Conservation (phyloP, 2,329 filamentous ascomycete genomes). For the Cadophora luteo-olivacea region DNA sequence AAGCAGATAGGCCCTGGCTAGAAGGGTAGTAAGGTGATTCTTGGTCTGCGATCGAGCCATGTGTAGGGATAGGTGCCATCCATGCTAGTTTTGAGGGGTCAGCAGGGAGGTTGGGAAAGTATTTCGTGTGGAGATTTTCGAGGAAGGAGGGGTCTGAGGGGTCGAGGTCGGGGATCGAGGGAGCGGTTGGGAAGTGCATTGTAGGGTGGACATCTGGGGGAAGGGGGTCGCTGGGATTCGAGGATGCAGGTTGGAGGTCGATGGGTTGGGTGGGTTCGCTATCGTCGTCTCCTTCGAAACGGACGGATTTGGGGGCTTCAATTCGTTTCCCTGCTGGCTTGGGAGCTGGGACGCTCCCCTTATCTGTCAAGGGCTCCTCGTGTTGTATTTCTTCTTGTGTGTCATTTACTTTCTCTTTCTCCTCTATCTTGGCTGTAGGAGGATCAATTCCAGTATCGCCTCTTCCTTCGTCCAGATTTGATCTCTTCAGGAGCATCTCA, state of each 20-base stretch:
- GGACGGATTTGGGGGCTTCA: conserved; percentile 52
- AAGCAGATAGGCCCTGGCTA: conserved; percentile 73
- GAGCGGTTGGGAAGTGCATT: conserved; percentile 49
- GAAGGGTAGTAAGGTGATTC: conserved; percentile 84
- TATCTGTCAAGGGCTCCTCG: not conserved
- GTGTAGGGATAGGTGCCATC: conserved; percentile 78
- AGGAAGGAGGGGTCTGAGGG: conserved; percentile 85
- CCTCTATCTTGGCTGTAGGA: not conserved
- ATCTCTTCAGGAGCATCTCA: conserved; percentile 68
- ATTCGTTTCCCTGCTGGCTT: conserved; percentile 37
- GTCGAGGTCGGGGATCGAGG: conserved; percentile 75
- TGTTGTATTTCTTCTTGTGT: no score
- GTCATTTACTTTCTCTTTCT: not conserved
- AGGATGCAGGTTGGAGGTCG: conserved; percentile 46
- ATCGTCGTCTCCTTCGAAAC: conserved; percentile 44
- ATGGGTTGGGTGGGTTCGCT: conserved; percentile 50
- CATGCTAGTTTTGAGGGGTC: conserved; percentile 88
- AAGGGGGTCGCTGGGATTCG: conserved; percentile 59
- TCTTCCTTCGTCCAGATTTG: conserved; percentile 44
- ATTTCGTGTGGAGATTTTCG: conserved; percentile 83
- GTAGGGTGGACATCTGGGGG: conserved; percentile 54
- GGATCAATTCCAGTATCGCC: conserved; percentile 43
- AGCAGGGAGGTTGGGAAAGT: conserved; percentile 86
- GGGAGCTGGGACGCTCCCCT: conserved; percentile 34
- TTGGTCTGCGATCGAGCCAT: conserved; percentile 67